These are phyloP conservation scores for Termitomyces sp. DNA, from an alignment of 768 basidiomycete genomes.

Conservation along the genomic window DNA sequence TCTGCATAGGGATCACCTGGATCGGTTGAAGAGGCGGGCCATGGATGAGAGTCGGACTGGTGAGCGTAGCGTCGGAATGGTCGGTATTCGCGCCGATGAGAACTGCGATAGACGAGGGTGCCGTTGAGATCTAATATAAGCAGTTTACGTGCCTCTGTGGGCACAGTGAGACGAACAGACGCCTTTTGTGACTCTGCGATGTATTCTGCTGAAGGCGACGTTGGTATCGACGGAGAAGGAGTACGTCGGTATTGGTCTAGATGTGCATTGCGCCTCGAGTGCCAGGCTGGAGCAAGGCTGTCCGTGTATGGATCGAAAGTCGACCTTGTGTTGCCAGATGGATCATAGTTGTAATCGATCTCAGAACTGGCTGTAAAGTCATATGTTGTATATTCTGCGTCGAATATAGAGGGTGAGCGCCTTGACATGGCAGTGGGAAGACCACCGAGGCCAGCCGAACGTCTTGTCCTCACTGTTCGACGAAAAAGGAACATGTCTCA, in stretches of 20 bases:
- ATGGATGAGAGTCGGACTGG: neutral
- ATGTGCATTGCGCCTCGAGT: neutral
- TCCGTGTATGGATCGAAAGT: slow-evolving; percentile 22
- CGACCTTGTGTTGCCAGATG: slow-evolving; percentile 10
- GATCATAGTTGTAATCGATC: slow-evolving; percentile 25
- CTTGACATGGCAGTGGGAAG: neutral
- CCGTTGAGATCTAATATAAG: slow-evolving; percentile 77
- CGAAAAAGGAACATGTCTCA: too few species aligned
- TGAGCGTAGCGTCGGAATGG: neutral
- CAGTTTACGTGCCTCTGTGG: slow-evolving; percentile 47
- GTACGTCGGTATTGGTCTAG: neutral
- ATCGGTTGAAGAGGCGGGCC: neutral
- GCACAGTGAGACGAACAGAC: slow-evolving; percentile 21
- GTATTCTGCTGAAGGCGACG: slow-evolving; percentile 28
- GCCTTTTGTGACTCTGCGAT: slow-evolving; percentile 24
- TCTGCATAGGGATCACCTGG: neutral
- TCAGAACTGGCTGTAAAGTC: slow-evolving; percentile 12
- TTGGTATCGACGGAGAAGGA: slow-evolving; percentile 25
- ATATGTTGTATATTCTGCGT: slow-evolving; percentile 7
- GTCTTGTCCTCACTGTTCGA: neutral
- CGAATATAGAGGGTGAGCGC: neutral
- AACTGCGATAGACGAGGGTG: slow-evolving; percentile 61
- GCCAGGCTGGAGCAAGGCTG: neutral
- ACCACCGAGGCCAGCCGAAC: neutral
- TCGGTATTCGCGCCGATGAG: slow-evolving; percentile 22